Evolutionary conservation across 2,329 filamentous ascomycete genomes (phyloP), one percentile per base, ranked within the genome.

Genomic region (Ilyonectria mors-panacis): DNA sequence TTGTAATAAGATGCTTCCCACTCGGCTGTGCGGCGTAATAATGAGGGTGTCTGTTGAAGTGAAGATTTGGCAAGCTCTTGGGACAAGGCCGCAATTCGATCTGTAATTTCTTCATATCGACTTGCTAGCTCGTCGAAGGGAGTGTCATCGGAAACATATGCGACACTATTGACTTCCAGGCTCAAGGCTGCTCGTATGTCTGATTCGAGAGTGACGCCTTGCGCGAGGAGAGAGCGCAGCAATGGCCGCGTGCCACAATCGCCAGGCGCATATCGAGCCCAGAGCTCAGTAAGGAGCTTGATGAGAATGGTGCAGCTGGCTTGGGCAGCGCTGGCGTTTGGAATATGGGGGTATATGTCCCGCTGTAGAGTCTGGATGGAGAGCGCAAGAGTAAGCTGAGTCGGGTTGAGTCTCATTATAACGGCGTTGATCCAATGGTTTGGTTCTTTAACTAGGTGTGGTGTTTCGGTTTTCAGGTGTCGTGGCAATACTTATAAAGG

Each of bases 361-460:
- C 45, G 44, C 10, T 44, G 26, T 2, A 58, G 55, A 10, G 55
- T 44, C 30, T 58, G 44, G 19, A 58, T 47, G 15, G 55, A 39
- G 23, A 58, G 39, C 28, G 44, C 55, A 12, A 58, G 17, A 42
- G 45, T 58, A 13, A 58, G 37, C 23, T 37, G 26, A 10, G 55
- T 58, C 8, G 55, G 42, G 28, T 58, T 58, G 8, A 42, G 55
- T 30, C 55, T 58, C 55, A 58, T 58, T n/a, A 12, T 58, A 26
- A 21, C 55, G 42, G 12, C 45, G n/a, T 28, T 47, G 28, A 26
- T 58, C 39, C 30, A 12, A 9, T 33, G 30, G 8, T 33, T 33
- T 26, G 1, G 4, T 26, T 33, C 30, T 12, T 12, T 2, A 33
- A 10, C 2, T 33, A 12, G 30, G 12, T 33, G 30, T 10, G 10